phyloP scores from a whole-genome alignment of 2,329 filamentous ascomycete genomes.

The Talaromyces sp. region DNA sequence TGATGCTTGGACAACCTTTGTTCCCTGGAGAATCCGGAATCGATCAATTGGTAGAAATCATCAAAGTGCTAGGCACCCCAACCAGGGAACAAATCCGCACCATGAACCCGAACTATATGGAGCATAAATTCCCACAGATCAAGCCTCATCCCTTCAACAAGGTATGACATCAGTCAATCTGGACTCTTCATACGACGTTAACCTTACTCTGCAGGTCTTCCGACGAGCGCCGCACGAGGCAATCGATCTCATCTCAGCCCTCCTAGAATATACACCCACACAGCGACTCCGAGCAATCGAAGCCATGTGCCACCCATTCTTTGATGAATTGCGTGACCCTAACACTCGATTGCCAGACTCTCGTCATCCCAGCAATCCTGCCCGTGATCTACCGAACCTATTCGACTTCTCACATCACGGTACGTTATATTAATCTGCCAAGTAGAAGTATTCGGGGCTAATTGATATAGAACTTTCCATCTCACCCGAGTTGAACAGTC shows the following conservation, averaged over 20 bases:
- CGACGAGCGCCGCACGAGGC: constrained; percentile 90
- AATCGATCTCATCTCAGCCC: constrained; percentile 87
- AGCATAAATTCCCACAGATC: constrained; percentile 99
- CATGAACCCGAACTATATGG: constrained; percentile 99
- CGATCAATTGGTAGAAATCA: constrained; percentile 97
- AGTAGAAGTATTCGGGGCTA: not conserved
- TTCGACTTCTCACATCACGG: constrained; percentile 95
- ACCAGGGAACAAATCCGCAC: constrained; percentile 97
- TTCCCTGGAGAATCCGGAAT: constrained; percentile 99
- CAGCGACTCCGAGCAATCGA: constrained; percentile 90
- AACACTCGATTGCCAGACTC: constrained; percentile 89
- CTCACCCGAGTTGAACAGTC: constrained; percentile 77
- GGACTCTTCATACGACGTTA: not conserved
- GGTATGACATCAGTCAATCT: constrained; percentile 39
- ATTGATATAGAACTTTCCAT: constrained; percentile 81
- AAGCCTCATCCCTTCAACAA: constrained; percentile 99
- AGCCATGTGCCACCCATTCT: constrained; percentile 98
- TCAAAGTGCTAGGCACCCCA: constrained; percentile 95
- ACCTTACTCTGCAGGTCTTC: constrained; percentile 63
- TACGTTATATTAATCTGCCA: constrained; percentile 55
- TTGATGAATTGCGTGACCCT: constrained; percentile 93
- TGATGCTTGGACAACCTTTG: constrained; percentile 96
- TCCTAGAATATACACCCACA: constrained; percentile 96
- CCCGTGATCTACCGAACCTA: constrained; percentile 78
- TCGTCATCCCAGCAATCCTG: constrained; percentile 74